Percentiles rank a stretch among this genome's conserved stretches.
phyloP scores from a whole-genome alignment of 1,284 basidiomycete genomes.

The Ustilago bromivora region DNA sequence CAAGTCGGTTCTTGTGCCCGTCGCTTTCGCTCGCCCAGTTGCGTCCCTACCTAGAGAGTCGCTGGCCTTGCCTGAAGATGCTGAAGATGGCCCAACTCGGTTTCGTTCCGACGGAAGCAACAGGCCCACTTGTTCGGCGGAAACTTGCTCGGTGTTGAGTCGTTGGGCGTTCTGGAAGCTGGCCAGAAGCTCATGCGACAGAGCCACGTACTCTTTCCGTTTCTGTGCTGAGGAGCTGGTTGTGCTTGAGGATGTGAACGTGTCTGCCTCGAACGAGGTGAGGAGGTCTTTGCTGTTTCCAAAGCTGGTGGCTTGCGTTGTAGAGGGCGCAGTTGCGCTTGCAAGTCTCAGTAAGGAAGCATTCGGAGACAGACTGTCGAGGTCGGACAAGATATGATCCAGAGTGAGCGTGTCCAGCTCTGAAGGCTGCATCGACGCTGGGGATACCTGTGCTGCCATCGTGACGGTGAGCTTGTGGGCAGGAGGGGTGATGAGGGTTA shows the following conservation, averaged over 20 bases:
- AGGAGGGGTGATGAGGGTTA: background rate
- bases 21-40: background rate
- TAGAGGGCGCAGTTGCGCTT: background rate
- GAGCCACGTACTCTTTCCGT: conserved; percentile 21
- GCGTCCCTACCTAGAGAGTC: background rate
- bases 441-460: conserved; percentile 9
- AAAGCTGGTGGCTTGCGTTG: background rate
- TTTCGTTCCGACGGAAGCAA: conserved; percentile 35
- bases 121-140: conserved; percentile 24
- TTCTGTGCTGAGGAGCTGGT: background rate
- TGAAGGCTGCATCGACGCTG: background rate
- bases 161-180: conserved; percentile 22
- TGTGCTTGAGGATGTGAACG: background rate
- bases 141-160: conserved; percentile 30
- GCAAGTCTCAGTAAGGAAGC: conserved; percentile 11
- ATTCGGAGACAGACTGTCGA: conserved; percentile 10
- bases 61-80: background rate
- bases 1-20: conserved; percentile 31
- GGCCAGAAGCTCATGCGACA: conserved; percentile 22
- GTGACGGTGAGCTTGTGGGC: background rate
- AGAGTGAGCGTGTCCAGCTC: conserved; percentile 29
- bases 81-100: background rate
- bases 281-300: background rate
- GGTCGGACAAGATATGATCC: conserved; percentile 33
- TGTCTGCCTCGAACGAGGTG: conserved; percentile 10